Evolutionary conservation across 495 filamentous ascomycete genomes (phyloP).

Genomic region (Lineolata rhizophorae): DNA sequence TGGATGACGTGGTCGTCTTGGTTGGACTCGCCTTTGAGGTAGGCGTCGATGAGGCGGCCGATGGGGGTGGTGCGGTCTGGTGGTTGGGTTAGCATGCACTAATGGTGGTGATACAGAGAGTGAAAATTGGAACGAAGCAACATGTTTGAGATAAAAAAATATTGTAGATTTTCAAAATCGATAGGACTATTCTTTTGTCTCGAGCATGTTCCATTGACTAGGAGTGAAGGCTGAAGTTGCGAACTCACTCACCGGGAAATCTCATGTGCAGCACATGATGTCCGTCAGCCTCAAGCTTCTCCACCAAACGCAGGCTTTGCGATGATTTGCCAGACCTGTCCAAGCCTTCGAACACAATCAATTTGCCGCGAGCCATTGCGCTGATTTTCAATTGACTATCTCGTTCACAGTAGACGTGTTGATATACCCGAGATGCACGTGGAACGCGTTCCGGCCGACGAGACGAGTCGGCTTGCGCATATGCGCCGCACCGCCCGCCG

Average conservation of each 20-base stretch:
- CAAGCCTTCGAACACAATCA: constrained; percentile 83
- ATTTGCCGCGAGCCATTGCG: constrained; percentile 22
- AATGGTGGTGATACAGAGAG: not conserved
- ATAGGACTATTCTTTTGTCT: too few species aligned
- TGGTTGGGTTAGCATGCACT: not conserved
- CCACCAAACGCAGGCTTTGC: constrained; percentile 55
- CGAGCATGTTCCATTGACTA: too few species aligned
- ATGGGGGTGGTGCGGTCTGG: constrained; percentile 74
- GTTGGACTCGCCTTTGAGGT: constrained; percentile 51
- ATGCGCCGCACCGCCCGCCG: too few species aligned
- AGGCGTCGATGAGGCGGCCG: constrained; percentile 72
- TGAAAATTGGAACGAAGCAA: not conserved
- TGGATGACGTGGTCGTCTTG: constrained; percentile 87
- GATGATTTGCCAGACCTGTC: constrained; percentile 93
- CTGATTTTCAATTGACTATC: too few species aligned
- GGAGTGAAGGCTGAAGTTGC: constrained; percentile 1
- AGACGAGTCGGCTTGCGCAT: too few species aligned
- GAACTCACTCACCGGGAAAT: constrained; percentile 51
- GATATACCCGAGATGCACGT: too few species aligned
- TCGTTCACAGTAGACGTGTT: too few species aligned
- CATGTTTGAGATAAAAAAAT: too few species aligned
- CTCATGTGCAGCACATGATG: constrained; percentile 49
- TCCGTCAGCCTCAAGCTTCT: constrained; percentile 32
- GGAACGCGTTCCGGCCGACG: too few species aligned
- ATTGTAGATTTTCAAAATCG: too few species aligned